Percentiles rank a stretch among this genome's conserved stretches.
Evolutionary conservation across 169 alveolate species (phyloP).

Genomic region (Plasmodium fragile): DNA sequence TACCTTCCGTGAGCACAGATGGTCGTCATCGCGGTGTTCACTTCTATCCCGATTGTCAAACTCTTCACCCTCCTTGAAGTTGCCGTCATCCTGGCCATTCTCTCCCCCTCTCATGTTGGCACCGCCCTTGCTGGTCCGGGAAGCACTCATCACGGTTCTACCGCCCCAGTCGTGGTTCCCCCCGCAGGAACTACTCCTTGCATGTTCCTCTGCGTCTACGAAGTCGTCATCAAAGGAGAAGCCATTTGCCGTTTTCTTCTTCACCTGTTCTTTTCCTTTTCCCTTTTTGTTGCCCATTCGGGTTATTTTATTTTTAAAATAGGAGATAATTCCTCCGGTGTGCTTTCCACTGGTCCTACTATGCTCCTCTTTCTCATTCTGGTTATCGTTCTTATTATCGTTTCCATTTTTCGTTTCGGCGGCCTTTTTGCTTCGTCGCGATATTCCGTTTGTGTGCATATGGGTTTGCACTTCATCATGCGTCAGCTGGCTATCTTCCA

Average conservation of each 20-base stretch:
- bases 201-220: neutral
- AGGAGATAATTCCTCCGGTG: neutral
- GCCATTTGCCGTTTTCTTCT: neutral
- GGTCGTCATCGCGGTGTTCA: neutral
- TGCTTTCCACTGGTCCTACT: neutral
- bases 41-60: neutral
- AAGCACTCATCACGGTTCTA: neutral
- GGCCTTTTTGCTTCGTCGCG: neutral
- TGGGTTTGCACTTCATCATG: neutral
- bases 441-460: neutral
- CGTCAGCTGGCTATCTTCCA: neutral
- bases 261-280: neutral
- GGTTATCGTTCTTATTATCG: no score
- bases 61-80: neutral
- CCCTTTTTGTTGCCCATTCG: neutral
- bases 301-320: slow-evolving; percentile 1
- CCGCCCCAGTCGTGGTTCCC: neutral
- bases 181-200: neutral
- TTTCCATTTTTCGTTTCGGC: neutral
- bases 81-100: neutral
- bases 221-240: neutral
- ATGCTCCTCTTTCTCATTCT: neutral
- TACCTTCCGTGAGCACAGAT: neutral
- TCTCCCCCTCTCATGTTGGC: neutral
- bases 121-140: neutral